phyloP scores from a whole-genome alignment of 75 land plant species.

The Selaginella tamariscina region DNA sequence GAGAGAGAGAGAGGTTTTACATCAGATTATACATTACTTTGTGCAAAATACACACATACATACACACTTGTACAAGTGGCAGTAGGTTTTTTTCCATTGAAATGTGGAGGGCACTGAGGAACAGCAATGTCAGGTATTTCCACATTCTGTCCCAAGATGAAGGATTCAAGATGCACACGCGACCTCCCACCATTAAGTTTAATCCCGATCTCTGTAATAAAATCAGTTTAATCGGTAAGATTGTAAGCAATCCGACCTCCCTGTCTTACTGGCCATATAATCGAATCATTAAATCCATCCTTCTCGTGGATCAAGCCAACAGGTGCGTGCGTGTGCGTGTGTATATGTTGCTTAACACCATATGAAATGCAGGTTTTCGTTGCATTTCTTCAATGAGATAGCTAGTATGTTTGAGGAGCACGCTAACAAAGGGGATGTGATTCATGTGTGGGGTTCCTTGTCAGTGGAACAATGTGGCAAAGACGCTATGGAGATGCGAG shows the following conservation, averaged over 20 bases:
- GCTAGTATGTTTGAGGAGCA: neutral
- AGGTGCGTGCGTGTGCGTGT: neutral
- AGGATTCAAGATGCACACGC: neutral
- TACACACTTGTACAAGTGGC: no score
- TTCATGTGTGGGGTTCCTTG: neutral
- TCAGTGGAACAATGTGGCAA: no score
- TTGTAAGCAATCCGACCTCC: neutral
- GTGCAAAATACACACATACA: no score
- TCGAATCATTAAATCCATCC: neutral
- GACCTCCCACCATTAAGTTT: neutral
- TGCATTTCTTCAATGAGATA: neutral
- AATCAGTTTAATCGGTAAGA: neutral
- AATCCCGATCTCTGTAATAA: neutral
- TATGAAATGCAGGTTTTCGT: neutral
- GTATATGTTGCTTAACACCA: neutral
- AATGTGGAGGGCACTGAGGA: neutral
- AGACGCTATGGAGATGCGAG: constrained; percentile 4
- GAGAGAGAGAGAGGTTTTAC: no score
- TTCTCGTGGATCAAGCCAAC: neutral
- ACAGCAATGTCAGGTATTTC: neutral
- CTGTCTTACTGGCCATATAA: neutral
- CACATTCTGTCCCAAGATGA: neutral
- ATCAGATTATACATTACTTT: no score
- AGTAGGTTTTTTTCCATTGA: neutral
- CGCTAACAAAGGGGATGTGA: neutral